Conservation (phyloP, 768 basidiomycete species). For the Phlebiopsis flavidoalba region DNA sequence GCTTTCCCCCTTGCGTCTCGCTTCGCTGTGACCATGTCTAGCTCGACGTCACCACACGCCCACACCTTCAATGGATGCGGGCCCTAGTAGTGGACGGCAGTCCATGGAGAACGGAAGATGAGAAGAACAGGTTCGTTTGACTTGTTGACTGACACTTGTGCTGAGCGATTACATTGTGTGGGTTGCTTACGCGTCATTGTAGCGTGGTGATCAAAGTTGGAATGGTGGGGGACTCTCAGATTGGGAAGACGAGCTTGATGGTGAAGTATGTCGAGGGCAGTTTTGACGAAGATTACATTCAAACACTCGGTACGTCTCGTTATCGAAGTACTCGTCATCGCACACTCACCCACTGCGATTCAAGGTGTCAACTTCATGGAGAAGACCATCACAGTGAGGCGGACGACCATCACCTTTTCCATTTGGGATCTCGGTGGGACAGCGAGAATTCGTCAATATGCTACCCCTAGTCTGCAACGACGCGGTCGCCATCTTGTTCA, state of each 20-base stretch:
- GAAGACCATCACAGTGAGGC: slow-evolving; percentile 96
- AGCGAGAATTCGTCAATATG: slow-evolving; percentile 99
- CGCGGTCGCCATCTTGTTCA: slow-evolving; percentile 99
- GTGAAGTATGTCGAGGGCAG: slow-evolving; percentile 99
- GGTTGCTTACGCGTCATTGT: background rate
- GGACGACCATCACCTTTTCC: slow-evolving; percentile 98
- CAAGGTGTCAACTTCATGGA: slow-evolving; percentile 99
- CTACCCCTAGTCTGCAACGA: slow-evolving; percentile 97
- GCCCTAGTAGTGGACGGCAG: slow-evolving; percentile 18
- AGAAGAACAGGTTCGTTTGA: slow-evolving; percentile 24
- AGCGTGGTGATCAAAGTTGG: slow-evolving; percentile 98
- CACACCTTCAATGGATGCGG: slow-evolving; percentile 16
- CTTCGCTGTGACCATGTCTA: slow-evolving; percentile 20
- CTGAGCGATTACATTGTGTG: background rate
- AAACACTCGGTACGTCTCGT: slow-evolving; percentile 79
- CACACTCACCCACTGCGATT: background rate
- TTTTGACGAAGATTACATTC: slow-evolving; percentile 99
- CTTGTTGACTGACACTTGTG: background rate
- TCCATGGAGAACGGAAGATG: slow-evolving; percentile 21
- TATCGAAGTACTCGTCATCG: background rate
- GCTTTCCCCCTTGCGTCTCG: background rate
- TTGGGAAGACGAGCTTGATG: slow-evolving; percentile 99
- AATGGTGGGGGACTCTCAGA: slow-evolving; percentile 99
- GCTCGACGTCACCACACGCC: slow-evolving; percentile 22
- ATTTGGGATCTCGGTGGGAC: slow-evolving; percentile 98